Evolutionary conservation across 1,284 basidiomycete genomes (phyloP), one percentile per base, ranked within the genome.

Genomic region (Violaceomyces palustris): DNA sequence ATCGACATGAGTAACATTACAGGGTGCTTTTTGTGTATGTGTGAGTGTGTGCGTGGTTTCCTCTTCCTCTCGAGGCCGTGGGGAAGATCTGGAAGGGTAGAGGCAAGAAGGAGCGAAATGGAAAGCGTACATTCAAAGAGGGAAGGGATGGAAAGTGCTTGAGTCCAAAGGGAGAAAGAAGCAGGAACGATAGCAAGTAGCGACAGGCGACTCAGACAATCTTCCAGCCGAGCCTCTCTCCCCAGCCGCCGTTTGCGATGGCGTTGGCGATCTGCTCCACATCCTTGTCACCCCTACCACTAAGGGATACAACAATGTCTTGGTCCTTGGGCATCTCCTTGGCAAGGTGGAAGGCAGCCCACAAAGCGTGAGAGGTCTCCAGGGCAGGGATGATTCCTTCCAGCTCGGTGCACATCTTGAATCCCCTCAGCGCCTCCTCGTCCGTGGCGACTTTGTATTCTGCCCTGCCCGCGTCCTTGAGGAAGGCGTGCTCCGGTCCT

Each of bases 361-460:
- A 97, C 66, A 98, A 81, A 10, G 91, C 94, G 75, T 99, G 94
- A 18, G 88, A 84, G 1, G 90, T 92, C 75, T 98, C 94, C 46
- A 99, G 78, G 18, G 94, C 90, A 23, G 93, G 94, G 68, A 99
- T 97, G 71, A 99, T 98, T 25, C 94, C 94, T 77, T 98, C 94
- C 19, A 84, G 75, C 75, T 98, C 87, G 0, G 90, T 94, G 66
- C 85, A 81, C 75, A 89, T 79, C 58, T 89, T 80, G 81, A 99
- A 98, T 0, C 90, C 94, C 31, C 87, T 80, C 26, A 98, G 78
- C 4, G 90, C 91, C 70, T 99, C 81, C 69, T 92, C 86, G 69
- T 98, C 94, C 2, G 88, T 96, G 8, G 93, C 93, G 10, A 82
- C 84, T 14, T 86, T 81, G 75, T 97, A 98, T 73, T 97, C 88